These are phyloP conservation scores for Auricularia cornea DNA, from an alignment of 768 basidiomycete species.

Conservation along the genomic window DNA sequence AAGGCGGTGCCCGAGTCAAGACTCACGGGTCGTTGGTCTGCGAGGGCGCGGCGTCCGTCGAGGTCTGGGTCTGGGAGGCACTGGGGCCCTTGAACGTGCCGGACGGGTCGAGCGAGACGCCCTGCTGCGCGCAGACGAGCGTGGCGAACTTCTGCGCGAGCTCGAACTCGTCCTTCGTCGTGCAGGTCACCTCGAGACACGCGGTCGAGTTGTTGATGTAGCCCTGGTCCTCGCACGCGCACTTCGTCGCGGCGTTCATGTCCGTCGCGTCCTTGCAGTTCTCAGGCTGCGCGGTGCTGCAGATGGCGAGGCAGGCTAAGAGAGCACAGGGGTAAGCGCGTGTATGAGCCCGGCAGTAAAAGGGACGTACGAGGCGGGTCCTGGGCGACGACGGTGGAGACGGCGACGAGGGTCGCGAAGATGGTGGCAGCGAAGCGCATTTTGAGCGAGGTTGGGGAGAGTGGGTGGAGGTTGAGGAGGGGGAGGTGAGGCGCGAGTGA, in stretches of 20 bases:
- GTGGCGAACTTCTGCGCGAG: constrained; percentile 35
- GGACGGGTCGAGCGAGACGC: constrained; percentile 4
- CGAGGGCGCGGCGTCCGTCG: not conserved
- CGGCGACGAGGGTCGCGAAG: constrained; percentile 29
- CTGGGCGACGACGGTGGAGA: constrained; percentile 29
- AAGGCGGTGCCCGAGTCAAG: too few relatives aligned
- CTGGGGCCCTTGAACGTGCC: not conserved
- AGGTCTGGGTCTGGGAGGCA: not conserved
- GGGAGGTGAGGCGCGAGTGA: constrained; percentile 14
- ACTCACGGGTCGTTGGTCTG: not conserved
- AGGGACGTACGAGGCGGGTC: constrained; percentile 12
- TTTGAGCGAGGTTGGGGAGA: too few relatives aligned
- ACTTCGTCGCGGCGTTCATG: constrained; percentile 39
- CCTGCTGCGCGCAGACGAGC: constrained; percentile 34
- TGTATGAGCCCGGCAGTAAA: not conserved
- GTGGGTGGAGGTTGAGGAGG: constrained; percentile 9
- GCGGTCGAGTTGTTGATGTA: constrained; percentile 40
- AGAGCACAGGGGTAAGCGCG: constrained; percentile 32
- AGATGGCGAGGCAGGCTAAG: constrained; percentile 35
- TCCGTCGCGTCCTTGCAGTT: constrained; percentile 37
- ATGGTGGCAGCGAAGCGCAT: constrained; percentile 48
- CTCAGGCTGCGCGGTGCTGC: constrained; percentile 15
- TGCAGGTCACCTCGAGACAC: constrained; percentile 45
- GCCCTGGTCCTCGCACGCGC: constrained; percentile 43
- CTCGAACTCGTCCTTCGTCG: constrained; percentile 33